Evolutionary conservation across 768 basidiomycete genomes (phyloP).

Genomic region (Pleurotus pulmonarius): DNA sequence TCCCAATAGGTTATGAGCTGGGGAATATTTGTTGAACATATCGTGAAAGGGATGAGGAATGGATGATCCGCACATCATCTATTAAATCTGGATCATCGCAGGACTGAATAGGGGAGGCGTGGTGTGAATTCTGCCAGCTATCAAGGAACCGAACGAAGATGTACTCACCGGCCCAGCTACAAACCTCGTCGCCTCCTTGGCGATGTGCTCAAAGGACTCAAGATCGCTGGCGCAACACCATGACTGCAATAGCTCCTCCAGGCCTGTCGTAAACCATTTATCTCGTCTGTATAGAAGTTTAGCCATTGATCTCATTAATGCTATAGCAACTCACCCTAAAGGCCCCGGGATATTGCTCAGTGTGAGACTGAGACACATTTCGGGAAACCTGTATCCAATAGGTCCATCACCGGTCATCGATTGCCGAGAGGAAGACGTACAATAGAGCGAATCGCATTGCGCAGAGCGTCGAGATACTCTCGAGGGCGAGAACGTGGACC

Average conservation of each 20-base stretch:
- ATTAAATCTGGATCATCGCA: conserved; percentile 47
- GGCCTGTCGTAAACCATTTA: conserved; percentile 55
- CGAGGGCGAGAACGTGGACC: conserved; percentile 70
- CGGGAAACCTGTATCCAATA: conserved; percentile 54
- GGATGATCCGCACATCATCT: conserved; percentile 51
- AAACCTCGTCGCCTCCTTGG: conserved; percentile 53
- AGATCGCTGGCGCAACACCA: conserved; percentile 68
- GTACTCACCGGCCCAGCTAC: conserved; percentile 52
- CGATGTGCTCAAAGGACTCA: conserved; percentile 63
- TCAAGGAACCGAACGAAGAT: neutral
- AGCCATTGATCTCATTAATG: neutral
- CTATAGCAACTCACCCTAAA: conserved; percentile 47
- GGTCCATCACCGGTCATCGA: neutral
- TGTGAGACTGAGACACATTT: conserved; percentile 63
- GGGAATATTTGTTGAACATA: neutral
- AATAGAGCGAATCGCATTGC: conserved; percentile 63
- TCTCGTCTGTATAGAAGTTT: conserved; percentile 32
- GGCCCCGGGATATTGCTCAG: conserved; percentile 67
- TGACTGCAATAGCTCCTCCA: conserved; percentile 57
- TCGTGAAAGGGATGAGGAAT: neutral
- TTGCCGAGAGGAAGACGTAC: conserved; percentile 36
- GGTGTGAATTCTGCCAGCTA: no score
- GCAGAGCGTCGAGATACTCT: conserved; percentile 50
- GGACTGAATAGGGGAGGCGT: neutral
- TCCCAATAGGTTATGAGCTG: conserved; percentile 71